Evolutionary conservation across 2,329 filamentous ascomycete genomes (phyloP).

Genomic region (Onygena corvina): DNA sequence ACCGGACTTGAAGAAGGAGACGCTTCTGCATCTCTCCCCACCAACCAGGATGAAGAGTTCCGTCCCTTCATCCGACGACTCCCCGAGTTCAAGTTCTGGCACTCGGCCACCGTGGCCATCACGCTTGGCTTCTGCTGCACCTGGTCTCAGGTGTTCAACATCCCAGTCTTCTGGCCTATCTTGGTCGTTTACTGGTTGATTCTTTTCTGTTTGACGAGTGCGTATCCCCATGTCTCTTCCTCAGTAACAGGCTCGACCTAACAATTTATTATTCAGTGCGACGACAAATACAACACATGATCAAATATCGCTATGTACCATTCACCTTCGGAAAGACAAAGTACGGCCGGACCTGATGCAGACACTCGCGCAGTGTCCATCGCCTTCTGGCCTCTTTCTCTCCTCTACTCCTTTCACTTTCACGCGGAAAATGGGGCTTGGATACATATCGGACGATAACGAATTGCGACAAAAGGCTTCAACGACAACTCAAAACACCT

Average conservation of each 20-base stretch:
- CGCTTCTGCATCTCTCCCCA: constrained; percentile 59
- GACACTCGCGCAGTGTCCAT: not conserved
- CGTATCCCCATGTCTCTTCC: constrained; percentile 25
- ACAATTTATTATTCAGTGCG: constrained; percentile 52
- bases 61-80: constrained; percentile 89
- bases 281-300: constrained; percentile 99
- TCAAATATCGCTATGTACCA: constrained; percentile 97
- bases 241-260: not conserved
- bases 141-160: constrained; percentile 89
- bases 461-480: not conserved
- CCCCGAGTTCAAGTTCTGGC: constrained; percentile 99
- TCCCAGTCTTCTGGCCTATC: constrained; percentile 98
- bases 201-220: constrained; percentile 88
- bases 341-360: constrained; percentile 41
- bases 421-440: not conserved
- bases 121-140: constrained; percentile 72
- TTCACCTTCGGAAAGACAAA: constrained; percentile 83
- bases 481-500: not conserved
- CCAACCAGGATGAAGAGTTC: constrained; percentile 95
- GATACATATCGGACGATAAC: constrained; percentile 1
- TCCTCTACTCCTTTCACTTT: not conserved
- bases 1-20: constrained; percentile 93
- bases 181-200: constrained; percentile 98
- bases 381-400: not conserved
- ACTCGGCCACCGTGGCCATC: constrained; percentile 81